Evolutionary conservation across 176 grass and related monocot genomes (phyloP).

Genomic region (Oryza meridionalis): DNA sequence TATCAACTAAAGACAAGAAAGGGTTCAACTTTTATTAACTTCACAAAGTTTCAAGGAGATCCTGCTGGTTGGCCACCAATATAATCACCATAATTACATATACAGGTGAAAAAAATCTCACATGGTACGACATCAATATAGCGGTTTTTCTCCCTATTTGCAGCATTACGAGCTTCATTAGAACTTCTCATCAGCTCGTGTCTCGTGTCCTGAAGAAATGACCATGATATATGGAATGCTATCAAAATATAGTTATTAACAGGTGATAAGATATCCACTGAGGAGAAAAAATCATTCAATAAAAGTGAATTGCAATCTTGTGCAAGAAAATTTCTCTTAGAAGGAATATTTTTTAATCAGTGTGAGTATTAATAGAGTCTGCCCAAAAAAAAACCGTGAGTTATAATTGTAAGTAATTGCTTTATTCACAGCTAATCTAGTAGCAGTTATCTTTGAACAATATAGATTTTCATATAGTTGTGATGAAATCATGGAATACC

Average conservation of each 20-base stretch:
- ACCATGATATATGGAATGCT: constrained; percentile 23
- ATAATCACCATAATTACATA: constrained; percentile 28
- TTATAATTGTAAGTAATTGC: background rate
- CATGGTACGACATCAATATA: constrained; percentile 89
- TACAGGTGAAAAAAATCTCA: constrained; percentile 42
- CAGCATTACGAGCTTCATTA: constrained; percentile 55
- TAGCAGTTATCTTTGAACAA: constrained; percentile 12
- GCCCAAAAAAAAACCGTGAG: background rate
- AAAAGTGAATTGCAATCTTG: constrained; percentile 12
- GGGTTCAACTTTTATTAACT: constrained; percentile 12
- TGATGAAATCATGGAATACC: background rate
- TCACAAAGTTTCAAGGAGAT: background rate
- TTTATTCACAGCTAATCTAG: background rate
- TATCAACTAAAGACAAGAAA: constrained; percentile 62
- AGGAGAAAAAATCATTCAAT: background rate
- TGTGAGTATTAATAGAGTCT: background rate
- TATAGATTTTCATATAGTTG: background rate
- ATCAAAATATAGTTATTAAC: background rate
- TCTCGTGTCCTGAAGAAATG: constrained; percentile 37
- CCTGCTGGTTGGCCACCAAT: background rate
- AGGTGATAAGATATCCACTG: constrained; percentile 18
- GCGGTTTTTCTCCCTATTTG: constrained; percentile 76
- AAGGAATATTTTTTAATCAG: background rate
- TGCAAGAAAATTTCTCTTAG: constrained; percentile 11
- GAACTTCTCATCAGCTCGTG: constrained; percentile 24